Percentiles rank a stretch among this genome's conserved stretches.
Evolutionary conservation across 108 stramenopile species (phyloP).

Genomic region (Cyclotella choctawhatcheeana): DNA sequence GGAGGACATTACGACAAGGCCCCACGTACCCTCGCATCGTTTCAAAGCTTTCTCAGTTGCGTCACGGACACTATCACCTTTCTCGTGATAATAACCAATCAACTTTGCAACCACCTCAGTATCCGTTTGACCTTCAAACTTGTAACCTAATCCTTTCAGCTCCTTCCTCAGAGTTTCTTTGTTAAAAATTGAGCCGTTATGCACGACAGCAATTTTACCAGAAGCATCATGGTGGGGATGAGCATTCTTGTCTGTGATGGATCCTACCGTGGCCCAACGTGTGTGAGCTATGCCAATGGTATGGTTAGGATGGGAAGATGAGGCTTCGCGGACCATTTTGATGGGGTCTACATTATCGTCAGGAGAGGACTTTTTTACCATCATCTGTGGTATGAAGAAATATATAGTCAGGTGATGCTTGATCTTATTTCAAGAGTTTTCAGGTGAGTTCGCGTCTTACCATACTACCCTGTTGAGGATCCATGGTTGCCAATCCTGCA

Average conservation of each 20-base stretch:
- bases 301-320: slow-evolving; percentile 46
- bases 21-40: slow-evolving; percentile 82
- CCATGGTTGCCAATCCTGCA: slow-evolving; percentile 82
- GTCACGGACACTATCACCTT: slow-evolving; percentile 40
- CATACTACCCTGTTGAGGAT: slow-evolving; percentile 25
- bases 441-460: slow-evolving; percentile 20
- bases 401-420: not conserved
- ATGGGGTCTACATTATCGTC: slow-evolving; percentile 74
- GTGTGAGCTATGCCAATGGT: slow-evolving; percentile 88
- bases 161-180: slow-evolving; percentile 65
- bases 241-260: slow-evolving; percentile 86
- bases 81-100: slow-evolving; percentile 60
- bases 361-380: slow-evolving; percentile 79
- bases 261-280: slow-evolving; percentile 91
- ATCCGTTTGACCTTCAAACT: slow-evolving; percentile 86
- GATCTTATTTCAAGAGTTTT: not conserved
- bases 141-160: slow-evolving; percentile 63
- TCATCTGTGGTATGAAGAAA: slow-evolving; percentile 11
- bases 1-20: slow-evolving; percentile 64
- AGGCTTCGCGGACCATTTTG: slow-evolving; percentile 62
- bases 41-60: slow-evolving; percentile 72
- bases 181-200: slow-evolving; percentile 92
- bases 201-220: slow-evolving; percentile 81
- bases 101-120: slow-evolving; percentile 90
- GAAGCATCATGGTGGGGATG: slow-evolving; percentile 84